Evolutionary conservation across 805 yeast genomes (phyloP), one percentile per base, ranked within the genome.

Genomic region (Wickerhamiella slavikovae): DNA sequence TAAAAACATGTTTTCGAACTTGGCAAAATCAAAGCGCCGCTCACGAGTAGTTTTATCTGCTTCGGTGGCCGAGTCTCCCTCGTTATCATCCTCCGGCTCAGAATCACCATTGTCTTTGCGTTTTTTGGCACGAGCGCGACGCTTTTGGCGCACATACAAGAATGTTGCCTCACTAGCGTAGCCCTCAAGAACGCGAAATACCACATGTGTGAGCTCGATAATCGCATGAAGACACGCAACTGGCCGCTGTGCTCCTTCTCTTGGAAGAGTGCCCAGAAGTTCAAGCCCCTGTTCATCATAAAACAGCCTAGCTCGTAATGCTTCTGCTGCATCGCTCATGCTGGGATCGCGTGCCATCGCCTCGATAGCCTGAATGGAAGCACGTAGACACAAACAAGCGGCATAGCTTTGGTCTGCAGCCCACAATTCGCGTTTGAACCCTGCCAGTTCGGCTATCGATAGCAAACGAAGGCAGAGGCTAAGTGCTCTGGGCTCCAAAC

Each of bases 361-460:
- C 2, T 51, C 48, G 1, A 59, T 45, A 3, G 60, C 44, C 8
- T 60, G 42, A 4, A 85, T 50, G 21, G 82, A 48, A 36, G 76
- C 77, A 16, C 63, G 62, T 45, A 77, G 68, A 31, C 77, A 64
- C 24, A 66, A 57, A 64, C 77, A 64, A 2, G 71, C 64, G 1
- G 82, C 78, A 38, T 75, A 80, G 3, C 71, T 62, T 2, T 77
- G 58, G 29, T 67, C 65, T 59, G 69, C 69, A 33, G 65, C 60
- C 29, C 41, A 42, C 22, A 29, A 19, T 26, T 43, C 46, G 4
- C 49, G 38, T n/a, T n/a, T n/a, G n/a, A n/a, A n/a, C n/a, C n/a
- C n/a, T n/a, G n/a, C n/a, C n/a, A n/a, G n/a, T n/a, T n/a, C n/a
- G n/a, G n/a, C n/a, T n/a, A n/a, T n/a, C n/a, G n/a, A n/a, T 46